Evolutionary conservation across 768 basidiomycete genomes (phyloP).

Genomic region (Mrakia hoshinonis): DNA sequence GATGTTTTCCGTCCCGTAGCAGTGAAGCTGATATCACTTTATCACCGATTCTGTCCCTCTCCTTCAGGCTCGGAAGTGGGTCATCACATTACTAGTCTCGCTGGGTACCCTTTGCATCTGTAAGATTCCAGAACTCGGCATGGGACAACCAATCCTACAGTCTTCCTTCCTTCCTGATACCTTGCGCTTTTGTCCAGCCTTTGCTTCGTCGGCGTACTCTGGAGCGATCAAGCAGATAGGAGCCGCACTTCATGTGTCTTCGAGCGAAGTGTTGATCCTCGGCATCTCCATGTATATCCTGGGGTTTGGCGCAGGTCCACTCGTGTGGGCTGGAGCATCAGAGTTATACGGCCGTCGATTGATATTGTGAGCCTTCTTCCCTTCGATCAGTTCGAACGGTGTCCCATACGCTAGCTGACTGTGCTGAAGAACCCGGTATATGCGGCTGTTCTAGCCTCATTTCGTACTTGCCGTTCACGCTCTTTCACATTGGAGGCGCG

Average conservation of each 20-base stretch:
- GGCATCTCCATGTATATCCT: neutral
- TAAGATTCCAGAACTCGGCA: too few relatives aligned
- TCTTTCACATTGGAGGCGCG: conserved; percentile 28
- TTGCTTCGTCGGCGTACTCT: conserved; percentile 22
- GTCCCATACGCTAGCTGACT: too few relatives aligned
- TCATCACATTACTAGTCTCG: too few relatives aligned
- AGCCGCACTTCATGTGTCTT: neutral
- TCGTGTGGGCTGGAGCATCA: neutral
- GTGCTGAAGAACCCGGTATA: too few relatives aligned
- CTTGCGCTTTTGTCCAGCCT: neutral
- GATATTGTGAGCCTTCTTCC: conserved; percentile 12
- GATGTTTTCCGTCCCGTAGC: too few relatives aligned
- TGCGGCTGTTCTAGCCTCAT: too few relatives aligned
- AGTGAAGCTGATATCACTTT: neutral
- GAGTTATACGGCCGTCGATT: neutral
- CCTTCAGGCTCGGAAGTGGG: too few relatives aligned
- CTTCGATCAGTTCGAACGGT: too few relatives aligned
- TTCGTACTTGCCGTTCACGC: conserved; percentile 25
- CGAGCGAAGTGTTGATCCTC: neutral
- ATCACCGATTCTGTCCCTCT: too few relatives aligned
- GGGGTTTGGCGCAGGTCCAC: conserved; percentile 20
- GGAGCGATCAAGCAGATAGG: conserved; percentile 5
- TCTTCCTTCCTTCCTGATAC: neutral
- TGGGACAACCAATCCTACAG: too few relatives aligned
- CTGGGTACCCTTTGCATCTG: too few relatives aligned